Evolutionary conservation across 768 basidiomycete genomes (phyloP).

Genomic region (Tricholoma flavovirens): DNA sequence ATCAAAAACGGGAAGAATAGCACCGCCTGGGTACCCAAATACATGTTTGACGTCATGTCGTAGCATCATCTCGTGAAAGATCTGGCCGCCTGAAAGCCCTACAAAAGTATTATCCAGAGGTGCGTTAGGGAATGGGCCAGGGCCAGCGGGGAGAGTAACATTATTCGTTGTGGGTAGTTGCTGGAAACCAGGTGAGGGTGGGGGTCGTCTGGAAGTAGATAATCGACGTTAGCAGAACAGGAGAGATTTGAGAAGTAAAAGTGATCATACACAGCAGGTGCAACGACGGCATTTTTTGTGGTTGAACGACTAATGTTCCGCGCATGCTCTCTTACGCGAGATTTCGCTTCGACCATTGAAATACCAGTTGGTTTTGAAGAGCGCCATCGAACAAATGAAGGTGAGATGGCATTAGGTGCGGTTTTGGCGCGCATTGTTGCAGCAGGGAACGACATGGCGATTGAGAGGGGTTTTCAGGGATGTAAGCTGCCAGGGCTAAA

Average conservation of each 20-base stretch:
- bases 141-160: slow-evolving; percentile 27
- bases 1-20: slow-evolving; percentile 99
- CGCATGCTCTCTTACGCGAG: slow-evolving; percentile 72
- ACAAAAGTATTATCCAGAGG: slow-evolving; percentile 81
- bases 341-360: slow-evolving; percentile 74
- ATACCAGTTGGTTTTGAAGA: slow-evolving; percentile 41
- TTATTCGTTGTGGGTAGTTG: slow-evolving; percentile 34
- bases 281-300: slow-evolving; percentile 51
- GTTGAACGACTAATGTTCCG: slow-evolving; percentile 70
- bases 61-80: slow-evolving; percentile 99
- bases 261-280: slow-evolving; percentile 49
- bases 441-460: slow-evolving; percentile 37
- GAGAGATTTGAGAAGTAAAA: slow-evolving; percentile 1
- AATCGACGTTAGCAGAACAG: neutral
- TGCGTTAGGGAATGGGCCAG: slow-evolving; percentile 37
- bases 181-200: slow-evolving; percentile 50
- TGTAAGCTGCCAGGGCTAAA: neutral
- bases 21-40: slow-evolving; percentile 97
- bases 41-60: slow-evolving; percentile 94
- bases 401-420: slow-evolving; percentile 23
- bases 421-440: slow-evolving; percentile 37
- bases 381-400: slow-evolving; percentile 38
- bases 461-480: neutral
- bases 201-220: slow-evolving; percentile 45
- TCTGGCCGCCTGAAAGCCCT: slow-evolving; percentile 92